Conservation (phyloP, 2,329 filamentous ascomycete species). For the Ploettnerulaceae sp. region DNA sequence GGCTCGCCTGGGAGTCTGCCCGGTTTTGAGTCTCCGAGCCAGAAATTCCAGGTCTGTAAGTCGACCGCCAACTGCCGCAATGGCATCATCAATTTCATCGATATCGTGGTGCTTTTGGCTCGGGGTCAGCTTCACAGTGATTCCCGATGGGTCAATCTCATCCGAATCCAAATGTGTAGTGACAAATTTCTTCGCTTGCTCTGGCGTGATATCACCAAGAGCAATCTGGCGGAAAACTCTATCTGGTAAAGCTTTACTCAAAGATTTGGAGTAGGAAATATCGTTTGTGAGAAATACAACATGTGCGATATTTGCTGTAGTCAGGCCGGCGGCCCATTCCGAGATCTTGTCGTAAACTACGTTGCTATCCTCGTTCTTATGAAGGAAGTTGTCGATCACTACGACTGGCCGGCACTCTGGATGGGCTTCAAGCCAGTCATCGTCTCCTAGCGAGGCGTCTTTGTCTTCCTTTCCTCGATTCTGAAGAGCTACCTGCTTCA, state of each 20-base stretch:
- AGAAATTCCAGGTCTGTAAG: slow-evolving; percentile 95
- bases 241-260: slow-evolving; percentile 84
- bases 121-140: slow-evolving; percentile 29
- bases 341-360: slow-evolving; percentile 74
- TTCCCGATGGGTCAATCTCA: slow-evolving; percentile 33
- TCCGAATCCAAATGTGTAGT: slow-evolving; percentile 64
- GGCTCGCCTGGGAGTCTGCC: slow-evolving; percentile 75
- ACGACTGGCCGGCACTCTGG: slow-evolving; percentile 79
- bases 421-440: slow-evolving; percentile 86
- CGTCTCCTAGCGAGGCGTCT: slow-evolving; percentile 67
- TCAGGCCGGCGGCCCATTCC: slow-evolving; percentile 84
- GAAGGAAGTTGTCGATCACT: slow-evolving; percentile 86
- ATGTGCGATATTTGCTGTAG: slow-evolving; percentile 84
- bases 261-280: slow-evolving; percentile 78
- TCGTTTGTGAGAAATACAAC: slow-evolving; percentile 93
- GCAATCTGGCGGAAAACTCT: slow-evolving; percentile 83
- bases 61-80: slow-evolving; percentile 78
- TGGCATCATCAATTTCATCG: slow-evolving; percentile 72
- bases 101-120: slow-evolving; percentile 45
- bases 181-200: slow-evolving; percentile 88
- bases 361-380: slow-evolving; percentile 64
- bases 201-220: slow-evolving; percentile 78
- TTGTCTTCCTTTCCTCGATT: slow-evolving; percentile 66
- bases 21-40: slow-evolving; percentile 80
- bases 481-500: slow-evolving; percentile 72